These are phyloP conservation scores for Clitocybe nebularis DNA, from an alignment of 1,284 basidiomycete species.

Conservation along the genomic window DNA sequence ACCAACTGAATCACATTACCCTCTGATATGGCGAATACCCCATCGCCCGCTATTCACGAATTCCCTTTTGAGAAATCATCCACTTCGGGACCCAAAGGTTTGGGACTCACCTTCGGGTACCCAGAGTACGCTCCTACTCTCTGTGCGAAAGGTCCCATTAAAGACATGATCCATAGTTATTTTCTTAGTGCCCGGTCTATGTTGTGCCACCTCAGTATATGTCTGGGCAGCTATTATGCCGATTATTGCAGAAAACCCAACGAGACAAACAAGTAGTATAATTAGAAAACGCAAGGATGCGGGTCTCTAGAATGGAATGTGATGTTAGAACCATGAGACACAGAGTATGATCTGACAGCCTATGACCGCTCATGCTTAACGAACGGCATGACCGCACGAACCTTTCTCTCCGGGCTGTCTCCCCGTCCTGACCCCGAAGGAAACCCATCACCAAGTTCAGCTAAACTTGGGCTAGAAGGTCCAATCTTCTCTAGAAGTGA, in stretches of 20 bases:
- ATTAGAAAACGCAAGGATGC: conserved; percentile 53
- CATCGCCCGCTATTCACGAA: conserved; percentile 72
- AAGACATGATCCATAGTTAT: conserved; percentile 87
- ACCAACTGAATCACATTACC: conserved; percentile 70
- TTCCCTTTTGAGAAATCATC: no score
- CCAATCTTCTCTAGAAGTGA: conserved; percentile 39
- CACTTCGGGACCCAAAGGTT: no score
- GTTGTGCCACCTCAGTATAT: conserved; percentile 55
- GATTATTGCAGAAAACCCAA: conserved; percentile 56
- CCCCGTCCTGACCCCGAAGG: conserved; percentile 10
- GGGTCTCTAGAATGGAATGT: conserved; percentile 10
- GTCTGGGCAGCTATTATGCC: conserved; percentile 70
- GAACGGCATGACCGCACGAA: conserved; percentile 1
- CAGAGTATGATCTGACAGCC: not conserved
- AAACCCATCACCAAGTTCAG: conserved; percentile 18
- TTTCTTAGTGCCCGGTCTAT: conserved; percentile 53
- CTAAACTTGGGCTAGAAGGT: conserved; percentile 28
- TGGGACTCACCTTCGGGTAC: conserved; percentile 73
- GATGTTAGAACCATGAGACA: not conserved
- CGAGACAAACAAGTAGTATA: conserved; percentile 46
- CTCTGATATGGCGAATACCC: conserved; percentile 72
- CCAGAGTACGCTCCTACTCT: conserved; percentile 62
- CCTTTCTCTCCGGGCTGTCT: conserved; percentile 7
- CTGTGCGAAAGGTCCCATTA: conserved; percentile 76
- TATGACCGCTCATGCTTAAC: not conserved